Percentiles rank a stretch among this genome's conserved stretches.
Evolutionary conservation across 225 moss, liverwort and hornwort genomes (phyloP).

Genomic region (Anthoceros angustus): DNA sequence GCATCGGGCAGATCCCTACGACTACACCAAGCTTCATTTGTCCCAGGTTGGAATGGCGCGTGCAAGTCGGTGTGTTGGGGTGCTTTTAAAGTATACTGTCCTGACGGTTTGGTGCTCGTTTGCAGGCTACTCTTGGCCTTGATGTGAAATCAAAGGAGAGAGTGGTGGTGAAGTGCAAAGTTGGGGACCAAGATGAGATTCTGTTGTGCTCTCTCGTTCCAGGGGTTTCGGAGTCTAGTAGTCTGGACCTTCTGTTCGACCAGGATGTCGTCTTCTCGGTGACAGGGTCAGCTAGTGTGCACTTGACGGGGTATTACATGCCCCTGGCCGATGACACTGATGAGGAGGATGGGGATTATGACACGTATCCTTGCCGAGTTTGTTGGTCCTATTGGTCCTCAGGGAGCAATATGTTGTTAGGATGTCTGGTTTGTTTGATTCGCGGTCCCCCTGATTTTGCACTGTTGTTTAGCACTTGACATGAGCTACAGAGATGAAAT

Average conservation of each 20-base stretch:
- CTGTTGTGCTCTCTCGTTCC: conserved; percentile 75
- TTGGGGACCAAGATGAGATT: conserved; percentile 59
- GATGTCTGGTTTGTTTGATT: no score
- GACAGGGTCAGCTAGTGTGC: conserved; percentile 59
- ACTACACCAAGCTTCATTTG: conserved; percentile 49
- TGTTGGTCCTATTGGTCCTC: background rate
- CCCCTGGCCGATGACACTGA: conserved; percentile 44
- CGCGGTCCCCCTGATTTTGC: background rate
- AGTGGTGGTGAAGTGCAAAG: conserved; percentile 78
- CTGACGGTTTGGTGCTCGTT: conserved; percentile 9
- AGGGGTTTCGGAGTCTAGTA: conserved; percentile 67
- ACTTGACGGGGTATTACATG: conserved; percentile 85
- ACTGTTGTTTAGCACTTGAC: conserved; percentile 7
- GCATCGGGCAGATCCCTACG: conserved; percentile 23
- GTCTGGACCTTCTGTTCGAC: conserved; percentile 69
- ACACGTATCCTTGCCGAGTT: conserved; percentile 23
- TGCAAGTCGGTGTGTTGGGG: background rate
- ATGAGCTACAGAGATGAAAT: conserved; percentile 15
- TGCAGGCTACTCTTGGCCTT: conserved; percentile 74
- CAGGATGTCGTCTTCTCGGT: conserved; percentile 76
- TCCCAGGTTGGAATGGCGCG: conserved; percentile 32
- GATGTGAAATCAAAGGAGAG: conserved; percentile 47
- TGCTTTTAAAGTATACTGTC: background rate
- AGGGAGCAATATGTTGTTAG: no score
- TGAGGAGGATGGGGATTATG: conserved; percentile 33